Evolutionary conservation across 2,329 filamentous ascomycete genomes (phyloP).

Genomic region (Claviceps digitariae): DNA sequence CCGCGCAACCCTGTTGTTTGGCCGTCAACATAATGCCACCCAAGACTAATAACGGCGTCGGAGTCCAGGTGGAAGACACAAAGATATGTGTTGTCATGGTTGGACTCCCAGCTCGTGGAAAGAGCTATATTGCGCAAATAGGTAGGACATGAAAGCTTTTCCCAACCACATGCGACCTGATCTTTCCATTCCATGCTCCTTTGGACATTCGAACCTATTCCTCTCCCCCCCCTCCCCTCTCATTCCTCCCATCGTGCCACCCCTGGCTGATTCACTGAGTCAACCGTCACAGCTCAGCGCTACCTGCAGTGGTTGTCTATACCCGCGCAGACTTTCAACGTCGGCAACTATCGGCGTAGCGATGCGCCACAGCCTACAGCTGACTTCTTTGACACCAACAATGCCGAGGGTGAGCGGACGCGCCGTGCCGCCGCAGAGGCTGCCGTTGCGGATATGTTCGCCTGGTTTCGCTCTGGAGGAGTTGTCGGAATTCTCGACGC

Average conservation of each 20-base stretch:
- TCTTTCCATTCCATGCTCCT: neutral
- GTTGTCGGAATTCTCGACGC: conserved; percentile 91
- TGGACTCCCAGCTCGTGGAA: conserved; percentile 84
- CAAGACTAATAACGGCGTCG: conserved; percentile 46
- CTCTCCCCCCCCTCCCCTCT: neutral
- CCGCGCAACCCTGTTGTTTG: conserved; percentile 5
- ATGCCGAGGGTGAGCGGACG: conserved; percentile 79
- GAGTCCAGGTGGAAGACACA: conserved; percentile 84
- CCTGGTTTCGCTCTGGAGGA: conserved; percentile 74
- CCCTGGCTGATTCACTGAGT: conserved; percentile 2
- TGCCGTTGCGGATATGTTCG: conserved; percentile 83
- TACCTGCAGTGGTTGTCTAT: conserved; percentile 97
- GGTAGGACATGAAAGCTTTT: conserved; percentile 37
- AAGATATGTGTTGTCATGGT: conserved; percentile 99
- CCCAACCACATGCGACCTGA: neutral
- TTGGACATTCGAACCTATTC: neutral
- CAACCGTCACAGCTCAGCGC: conserved; percentile 53
- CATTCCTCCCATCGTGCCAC: neutral
- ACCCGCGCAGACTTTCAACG: conserved; percentile 88
- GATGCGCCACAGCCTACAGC: conserved; percentile 82
- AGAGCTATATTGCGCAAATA: conserved; percentile 96
- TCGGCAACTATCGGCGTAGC: conserved; percentile 85
- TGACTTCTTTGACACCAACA: conserved; percentile 88
- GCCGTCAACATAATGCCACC: conserved; percentile 26
- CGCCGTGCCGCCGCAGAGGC: conserved; percentile 81